Evolutionary conservation across 257 asterid species (phyloP).

Genomic region (Solanum pinnatisectum): DNA sequence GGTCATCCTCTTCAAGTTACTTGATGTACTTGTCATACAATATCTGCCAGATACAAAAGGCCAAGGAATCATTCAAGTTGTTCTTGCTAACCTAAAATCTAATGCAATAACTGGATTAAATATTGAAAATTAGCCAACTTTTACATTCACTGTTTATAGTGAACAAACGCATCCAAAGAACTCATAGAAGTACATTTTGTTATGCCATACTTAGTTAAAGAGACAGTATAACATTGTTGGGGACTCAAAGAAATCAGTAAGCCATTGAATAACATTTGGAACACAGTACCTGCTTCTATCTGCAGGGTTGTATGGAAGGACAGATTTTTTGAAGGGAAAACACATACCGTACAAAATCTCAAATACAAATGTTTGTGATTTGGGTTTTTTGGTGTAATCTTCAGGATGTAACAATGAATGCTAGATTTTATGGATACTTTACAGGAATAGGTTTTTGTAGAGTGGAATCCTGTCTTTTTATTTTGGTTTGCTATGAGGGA

Average conservation of each 20-base stretch:
- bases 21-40: background rate
- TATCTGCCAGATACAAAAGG: background rate
- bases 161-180: background rate
- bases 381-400: background rate
- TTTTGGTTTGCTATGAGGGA: background rate
- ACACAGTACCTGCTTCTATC: background rate
- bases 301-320: background rate
- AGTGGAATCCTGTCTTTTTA: background rate
- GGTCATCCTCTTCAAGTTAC: background rate
- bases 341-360: background rate
- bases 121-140: background rate
- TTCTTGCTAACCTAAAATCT: background rate
- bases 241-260: background rate
- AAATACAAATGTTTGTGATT: background rate
- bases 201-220: background rate
- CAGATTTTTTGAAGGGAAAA: background rate
- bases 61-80: background rate
- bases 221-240: background rate
- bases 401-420: background rate
- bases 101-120: background rate
- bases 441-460: background rate
- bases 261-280: background rate
- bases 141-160: background rate
- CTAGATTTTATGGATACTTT: background rate
- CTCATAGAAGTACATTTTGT: background rate